Evolutionary conservation across 225 moss, liverwort and hornwort genomes (phyloP).

Genomic region (Takakia lepidozioides): DNA sequence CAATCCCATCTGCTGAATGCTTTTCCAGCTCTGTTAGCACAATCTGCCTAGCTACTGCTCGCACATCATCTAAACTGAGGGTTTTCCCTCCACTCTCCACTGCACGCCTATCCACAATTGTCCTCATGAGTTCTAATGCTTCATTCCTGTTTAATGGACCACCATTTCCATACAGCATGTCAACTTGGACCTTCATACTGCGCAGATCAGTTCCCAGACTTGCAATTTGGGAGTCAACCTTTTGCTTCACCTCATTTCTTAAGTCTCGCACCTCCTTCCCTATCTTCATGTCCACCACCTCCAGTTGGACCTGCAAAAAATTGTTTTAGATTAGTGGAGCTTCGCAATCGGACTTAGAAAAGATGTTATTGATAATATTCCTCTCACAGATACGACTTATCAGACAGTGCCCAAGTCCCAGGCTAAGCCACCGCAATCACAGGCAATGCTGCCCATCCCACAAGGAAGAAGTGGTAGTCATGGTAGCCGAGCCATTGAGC

Average conservation of each 20-base stretch:
- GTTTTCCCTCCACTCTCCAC: slow-evolving; percentile 57
- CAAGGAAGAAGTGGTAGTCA: too few relatives aligned
- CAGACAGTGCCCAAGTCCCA: too few relatives aligned
- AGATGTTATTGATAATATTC: too few relatives aligned
- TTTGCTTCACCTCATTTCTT: slow-evolving; percentile 45
- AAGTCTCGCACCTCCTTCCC: slow-evolving; percentile 62
- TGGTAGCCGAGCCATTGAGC: too few relatives aligned
- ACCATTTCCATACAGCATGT: slow-evolving; percentile 37
- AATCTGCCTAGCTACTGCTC: slow-evolving; percentile 65
- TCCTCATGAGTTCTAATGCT: slow-evolving; percentile 60
- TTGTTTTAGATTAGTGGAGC: too few relatives aligned
- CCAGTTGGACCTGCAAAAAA: slow-evolving; percentile 58
- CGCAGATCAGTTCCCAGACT: slow-evolving; percentile 44
- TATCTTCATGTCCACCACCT: slow-evolving; percentile 80
- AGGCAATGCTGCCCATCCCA: too few relatives aligned
- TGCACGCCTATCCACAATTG: slow-evolving; percentile 65
- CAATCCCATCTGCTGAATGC: slow-evolving; percentile 90
- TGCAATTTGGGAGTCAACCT: slow-evolving; percentile 45
- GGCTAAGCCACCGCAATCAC: too few relatives aligned
- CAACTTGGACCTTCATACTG: slow-evolving; percentile 56
- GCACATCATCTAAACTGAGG: slow-evolving; percentile 85
- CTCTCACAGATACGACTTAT: too few relatives aligned
- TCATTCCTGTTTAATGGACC: slow-evolving; percentile 59
- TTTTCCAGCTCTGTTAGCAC: slow-evolving; percentile 72
- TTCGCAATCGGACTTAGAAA: too few relatives aligned